Evolutionary conservation across 2,329 filamentous ascomycete species (phyloP), one percentile per base, ranked within the genome.

Genomic region (Phialophora macrospora): DNA sequence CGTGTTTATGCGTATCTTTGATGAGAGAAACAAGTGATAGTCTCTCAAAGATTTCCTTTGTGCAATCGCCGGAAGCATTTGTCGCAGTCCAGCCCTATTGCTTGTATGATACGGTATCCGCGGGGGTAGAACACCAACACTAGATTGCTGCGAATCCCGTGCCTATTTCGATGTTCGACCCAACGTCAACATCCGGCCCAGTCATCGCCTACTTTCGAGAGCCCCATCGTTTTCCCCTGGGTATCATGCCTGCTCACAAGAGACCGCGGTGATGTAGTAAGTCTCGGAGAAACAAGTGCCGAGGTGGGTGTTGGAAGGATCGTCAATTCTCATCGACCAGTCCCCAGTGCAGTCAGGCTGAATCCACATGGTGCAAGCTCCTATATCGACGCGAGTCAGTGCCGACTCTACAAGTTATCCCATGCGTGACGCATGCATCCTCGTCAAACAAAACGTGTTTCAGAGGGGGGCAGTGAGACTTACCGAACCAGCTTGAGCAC

Each of bases 241-340:
- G 14, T 44, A n/a, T 44, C 17, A 44, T 44, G 38, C 38, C n/a
- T 26, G 26, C 48, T 60, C 58, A 26, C 58, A 60, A 49, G 58
- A 60, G 58, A 60, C 58, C 17, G 58, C 58, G 20, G 32, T 41
- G 58, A 60, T 54, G 48, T 60, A 60, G 48, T 60, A 60, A 60
- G 32, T 38, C 32, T 60, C 46, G 1, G 58, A 60, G 24, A 60
- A 60, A 30, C 58, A 60, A 14, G 48, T 52, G n/a, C 58, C 58
- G 20, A 60, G 30, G 38, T 60, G 28, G 28, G 48, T 26, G 6
- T 60, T 52, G 28, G 48, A 32, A 30, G 58, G 58, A 28, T 52
- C 48, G 11, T 52, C 48, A 20, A 60, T 60, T 32, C 58, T 54
- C 58, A 60, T 28, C 30, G 58, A 60, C 46, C 48, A 52, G 24